phyloP scores from a whole-genome alignment of 352 stramenopile genomes.

The Globisporangium lucens region DNA sequence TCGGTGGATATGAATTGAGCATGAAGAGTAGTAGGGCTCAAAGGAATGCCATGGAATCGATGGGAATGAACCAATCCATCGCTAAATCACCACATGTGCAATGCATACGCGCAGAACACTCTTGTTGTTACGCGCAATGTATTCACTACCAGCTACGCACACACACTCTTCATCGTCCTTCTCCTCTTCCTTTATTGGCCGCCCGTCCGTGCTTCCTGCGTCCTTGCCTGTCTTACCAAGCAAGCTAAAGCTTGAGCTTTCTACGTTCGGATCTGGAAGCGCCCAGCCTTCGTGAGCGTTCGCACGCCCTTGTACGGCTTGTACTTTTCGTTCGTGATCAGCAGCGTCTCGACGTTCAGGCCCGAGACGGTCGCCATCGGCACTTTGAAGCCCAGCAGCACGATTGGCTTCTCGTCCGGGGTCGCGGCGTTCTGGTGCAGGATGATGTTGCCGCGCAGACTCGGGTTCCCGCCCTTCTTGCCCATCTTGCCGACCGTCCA shows the following conservation, averaged over 20 bases:
- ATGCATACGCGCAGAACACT: not conserved
- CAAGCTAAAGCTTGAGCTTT: not conserved
- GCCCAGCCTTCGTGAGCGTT: constrained; percentile 94
- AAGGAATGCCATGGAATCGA: not conserved
- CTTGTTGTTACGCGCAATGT: not conserved
- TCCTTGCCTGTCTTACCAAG: not conserved
- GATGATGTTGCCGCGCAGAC: constrained; percentile 90
- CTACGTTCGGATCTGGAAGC: constrained; percentile 94
- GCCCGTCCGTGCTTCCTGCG: not conserved
- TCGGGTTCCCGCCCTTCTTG: constrained; percentile 85
- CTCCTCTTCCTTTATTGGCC: not conserved
- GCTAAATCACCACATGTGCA: not conserved
- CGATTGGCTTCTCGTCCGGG: constrained; percentile 91
- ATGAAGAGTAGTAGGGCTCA: not conserved
- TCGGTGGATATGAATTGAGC: not conserved
- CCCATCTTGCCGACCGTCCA: constrained; percentile 95
- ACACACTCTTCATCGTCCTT: not conserved
- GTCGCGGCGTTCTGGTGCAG: constrained; percentile 82
- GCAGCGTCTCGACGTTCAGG: constrained; percentile 93
- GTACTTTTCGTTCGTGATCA: constrained; percentile 96
- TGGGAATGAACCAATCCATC: not conserved
- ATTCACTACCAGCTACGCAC: not conserved
- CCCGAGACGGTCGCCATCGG: constrained; percentile 94
- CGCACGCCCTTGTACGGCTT: constrained; percentile 98
- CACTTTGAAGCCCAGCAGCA: constrained; percentile 96